Evolutionary conservation across 805 yeast species (phyloP), one percentile per base, ranked within the genome.

Genomic region (Hanseniaspora nectarophila): DNA sequence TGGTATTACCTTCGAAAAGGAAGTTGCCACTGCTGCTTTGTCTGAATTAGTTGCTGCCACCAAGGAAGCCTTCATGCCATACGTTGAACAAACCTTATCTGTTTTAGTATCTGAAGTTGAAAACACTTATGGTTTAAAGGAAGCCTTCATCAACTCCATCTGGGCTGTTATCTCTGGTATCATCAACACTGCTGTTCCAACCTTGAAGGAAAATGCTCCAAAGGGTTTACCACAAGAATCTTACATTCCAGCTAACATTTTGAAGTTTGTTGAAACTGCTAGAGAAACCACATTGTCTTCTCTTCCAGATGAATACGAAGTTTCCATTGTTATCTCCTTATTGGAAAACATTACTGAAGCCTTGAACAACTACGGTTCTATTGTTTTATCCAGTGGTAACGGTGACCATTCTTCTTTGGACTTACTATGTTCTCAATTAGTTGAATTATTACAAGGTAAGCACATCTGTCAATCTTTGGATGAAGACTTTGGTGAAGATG

Each of bases 1-100:
- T 48, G 97, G 95, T 73, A 79, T 92, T 61, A 86, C 97, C 58
- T 82, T 85, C 60, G 98, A 90, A 71, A 90, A 90, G 70, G 96
- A 89, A 70, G 85, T 87, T 58, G 95, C 95, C n/a, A 76, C 89
- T 43, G 86, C 87, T 62, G 92, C 95, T 7, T 70, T 88, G 59
- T 78, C 85, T 46, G 97, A 92, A 65, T 77, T 89, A 64, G 95
- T 95, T 49, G 68, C 76, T 51, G 96, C 95, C 60, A 85, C 95
- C 45, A 84, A 88, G 63, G 81, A 77, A 54, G 80, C 80, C 51
- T 88, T 90, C 69, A 76, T 81, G 61, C 80, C 80, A 61, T 87
- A 80, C 62, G 82, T 87, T 55, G 87, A 85, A 65, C 70, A 79
- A 54, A 75, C 88, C 24, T 69, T 84, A 59, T 73, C 74, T 56